Evolutionary conservation across 1,284 basidiomycete species (phyloP).

Genomic region (Austroboletus niveus): DNA sequence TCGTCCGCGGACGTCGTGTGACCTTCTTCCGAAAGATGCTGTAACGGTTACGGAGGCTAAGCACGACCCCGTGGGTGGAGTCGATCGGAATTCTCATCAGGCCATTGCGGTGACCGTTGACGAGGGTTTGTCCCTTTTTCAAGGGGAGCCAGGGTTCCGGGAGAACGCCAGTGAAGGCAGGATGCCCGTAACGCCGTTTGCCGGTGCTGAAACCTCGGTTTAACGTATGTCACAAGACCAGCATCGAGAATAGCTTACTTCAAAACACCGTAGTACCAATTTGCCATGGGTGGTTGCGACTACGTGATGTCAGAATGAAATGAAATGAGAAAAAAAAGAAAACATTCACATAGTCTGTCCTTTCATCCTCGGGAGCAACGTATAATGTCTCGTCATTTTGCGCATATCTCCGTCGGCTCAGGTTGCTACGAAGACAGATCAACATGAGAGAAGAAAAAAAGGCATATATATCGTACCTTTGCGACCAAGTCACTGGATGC

Average conservation of each 20-base stretch:
- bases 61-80: conserved; percentile 63
- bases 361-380: conserved; percentile 86
- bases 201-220: conserved; percentile 58
- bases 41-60: conserved; percentile 69
- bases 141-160: conserved; percentile 91
- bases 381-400: conserved; percentile 94
- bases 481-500: conserved; percentile 81
- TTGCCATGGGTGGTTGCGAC: conserved; percentile 94
- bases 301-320: conserved; percentile 30
- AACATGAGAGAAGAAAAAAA: conserved; percentile 3
- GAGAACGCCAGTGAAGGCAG: conserved; percentile 83
- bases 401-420: conserved; percentile 82
- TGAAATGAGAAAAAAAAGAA: neutral
- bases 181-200: conserved; percentile 86
- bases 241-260: conserved; percentile 55
- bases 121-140: conserved; percentile 73
- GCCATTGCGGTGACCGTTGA: conserved; percentile 45
- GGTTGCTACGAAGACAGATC: conserved; percentile 50
- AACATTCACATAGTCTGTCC: conserved; percentile 79
- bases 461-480: conserved; percentile 54
- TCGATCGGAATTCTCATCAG: conserved; percentile 37
- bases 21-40: conserved; percentile 45
- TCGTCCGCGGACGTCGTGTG: conserved; percentile 15
- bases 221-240: neutral
- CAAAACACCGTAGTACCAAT: conserved; percentile 87